Base-by-base conservation (phyloP, 345 rosid species). In the Lumnitzera racemosa region DNA sequence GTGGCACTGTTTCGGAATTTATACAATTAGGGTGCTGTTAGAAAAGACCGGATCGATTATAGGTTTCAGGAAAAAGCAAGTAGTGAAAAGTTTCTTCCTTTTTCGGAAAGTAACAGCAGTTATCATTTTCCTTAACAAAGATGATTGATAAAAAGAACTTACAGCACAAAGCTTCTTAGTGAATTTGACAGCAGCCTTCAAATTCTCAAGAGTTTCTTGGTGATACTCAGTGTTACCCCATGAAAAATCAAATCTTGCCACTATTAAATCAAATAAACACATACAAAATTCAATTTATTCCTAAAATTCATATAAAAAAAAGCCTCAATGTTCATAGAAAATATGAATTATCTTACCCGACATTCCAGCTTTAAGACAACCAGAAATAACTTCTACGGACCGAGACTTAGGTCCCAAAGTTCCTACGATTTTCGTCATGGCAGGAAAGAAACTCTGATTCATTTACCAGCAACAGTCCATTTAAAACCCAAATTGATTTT, bases 401-500 rank as follows among this genome's bases (percentile, higher is more conserved):
- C 91, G 83, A 63, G 98, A 89, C 67, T 72, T 82, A 0, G 94
- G 82, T 52, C 98, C 98, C 23, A 92, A 87, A 50, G 96, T 92
- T 48, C 98, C 98, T 43, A 92, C 94, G 66, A 89, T 89, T 84
- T 92, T 92, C 53, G 96, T 89, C 96, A 87, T 78, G 50, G 98
- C 98, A 12, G 96, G 92, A 50, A 89, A 92, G 82, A 87, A 92
- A 70, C 77, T 87, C 98, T 92, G 86, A 49, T 56, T 14, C 53
- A 12, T 43, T 11, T 56, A 31, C 0, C 43, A 36, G 7, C 43
- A 36, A 36, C 43, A 36, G 7, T 9, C 5, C 5, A 27, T 0
- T 14, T 17, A 43, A 20, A 11, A 41, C 41, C 10, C 53, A 29
- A 54, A n/a, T 48, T 47, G 12, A 20, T 15, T 2, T 15, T 36